Conservation (phyloP, 2,329 filamentous ascomycete genomes). For the Penicillium sp. region DNA sequence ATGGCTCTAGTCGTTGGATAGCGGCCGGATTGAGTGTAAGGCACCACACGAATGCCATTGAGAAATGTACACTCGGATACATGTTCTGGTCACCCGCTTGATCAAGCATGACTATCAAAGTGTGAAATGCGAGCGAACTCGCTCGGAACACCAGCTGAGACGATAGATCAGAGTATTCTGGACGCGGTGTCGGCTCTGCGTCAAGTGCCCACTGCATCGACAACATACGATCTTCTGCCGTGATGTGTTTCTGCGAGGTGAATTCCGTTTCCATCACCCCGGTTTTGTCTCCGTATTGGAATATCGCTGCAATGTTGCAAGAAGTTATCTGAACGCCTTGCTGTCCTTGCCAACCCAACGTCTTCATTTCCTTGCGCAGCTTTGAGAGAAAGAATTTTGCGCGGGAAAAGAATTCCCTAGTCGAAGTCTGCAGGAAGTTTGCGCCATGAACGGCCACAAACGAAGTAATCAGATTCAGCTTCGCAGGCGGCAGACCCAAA, state of each 20-base stretch:
- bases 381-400: conserved; percentile 45
- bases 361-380: conserved; percentile 49
- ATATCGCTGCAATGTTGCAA: conserved; percentile 57
- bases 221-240: conserved; percentile 9
- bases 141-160: conserved; percentile 39
- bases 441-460: conserved; percentile 59
- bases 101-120: conserved; percentile 47
- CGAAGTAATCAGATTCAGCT: conserved; percentile 45
- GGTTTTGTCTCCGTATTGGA: conserved; percentile 55
- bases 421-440: conserved; percentile 43
- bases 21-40: conserved; percentile 40
- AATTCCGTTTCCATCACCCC: conserved; percentile 33
- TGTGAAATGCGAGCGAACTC: conserved; percentile 45
- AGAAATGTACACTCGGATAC: conserved; percentile 57
- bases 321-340: conserved; percentile 58
- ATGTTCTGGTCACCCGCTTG: conserved; percentile 55
- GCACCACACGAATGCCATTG: conserved; percentile 55
- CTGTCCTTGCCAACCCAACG: conserved; percentile 51
- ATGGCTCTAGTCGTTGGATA: conserved; percentile 42
- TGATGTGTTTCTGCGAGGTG: conserved; percentile 14
- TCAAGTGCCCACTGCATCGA: conserved; percentile 24
- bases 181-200: not conserved
- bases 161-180: conserved; percentile 3
- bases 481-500: conserved; percentile 36
- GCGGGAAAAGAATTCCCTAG: conserved; percentile 43